phyloP scores from a whole-genome alignment of 108 stramenopile species.

The Nitzschia putrida region DNA sequence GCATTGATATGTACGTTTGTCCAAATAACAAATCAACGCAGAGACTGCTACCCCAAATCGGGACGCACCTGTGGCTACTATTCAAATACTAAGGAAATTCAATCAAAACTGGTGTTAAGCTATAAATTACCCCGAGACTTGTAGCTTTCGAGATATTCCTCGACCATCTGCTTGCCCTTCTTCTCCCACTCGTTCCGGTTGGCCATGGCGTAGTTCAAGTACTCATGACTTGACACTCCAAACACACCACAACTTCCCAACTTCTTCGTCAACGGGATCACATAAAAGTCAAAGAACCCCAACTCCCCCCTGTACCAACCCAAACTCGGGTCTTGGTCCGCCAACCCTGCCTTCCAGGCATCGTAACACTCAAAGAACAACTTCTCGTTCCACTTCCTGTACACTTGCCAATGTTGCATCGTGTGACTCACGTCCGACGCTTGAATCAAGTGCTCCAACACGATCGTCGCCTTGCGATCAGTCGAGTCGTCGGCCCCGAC shows the following conservation, averaged over 20 bases:
- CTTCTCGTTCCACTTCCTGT: not conserved
- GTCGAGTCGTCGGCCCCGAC: not conserved
- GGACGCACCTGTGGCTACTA: too few relatives aligned
- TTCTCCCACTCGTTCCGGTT: constrained; percentile 29
- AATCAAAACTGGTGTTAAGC: too few relatives aligned
- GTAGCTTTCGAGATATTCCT: too few relatives aligned
- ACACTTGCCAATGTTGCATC: not conserved
- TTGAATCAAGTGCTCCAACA: not conserved
- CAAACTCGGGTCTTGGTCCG: not conserved
- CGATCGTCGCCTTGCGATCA: not conserved
- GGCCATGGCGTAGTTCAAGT: constrained; percentile 25
- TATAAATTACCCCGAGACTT: too few relatives aligned
- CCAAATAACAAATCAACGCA: too few relatives aligned
- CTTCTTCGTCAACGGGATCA: constrained; percentile 22
- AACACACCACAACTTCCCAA: constrained; percentile 18
- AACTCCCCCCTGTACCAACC: constrained; percentile 21
- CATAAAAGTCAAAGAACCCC: constrained; percentile 21
- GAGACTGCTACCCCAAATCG: too few relatives aligned
- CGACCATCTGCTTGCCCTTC: constrained; percentile 2
- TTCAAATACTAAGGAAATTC: too few relatives aligned
- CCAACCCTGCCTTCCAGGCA: not conserved
- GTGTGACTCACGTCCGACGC: not conserved
- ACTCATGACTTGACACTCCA: constrained; percentile 25
- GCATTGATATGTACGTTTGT: too few relatives aligned
- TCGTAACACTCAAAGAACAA: not conserved